These are phyloP conservation scores for Lachancea quebecensis DNA, from an alignment of 805 yeast species.

Conservation along the genomic window DNA sequence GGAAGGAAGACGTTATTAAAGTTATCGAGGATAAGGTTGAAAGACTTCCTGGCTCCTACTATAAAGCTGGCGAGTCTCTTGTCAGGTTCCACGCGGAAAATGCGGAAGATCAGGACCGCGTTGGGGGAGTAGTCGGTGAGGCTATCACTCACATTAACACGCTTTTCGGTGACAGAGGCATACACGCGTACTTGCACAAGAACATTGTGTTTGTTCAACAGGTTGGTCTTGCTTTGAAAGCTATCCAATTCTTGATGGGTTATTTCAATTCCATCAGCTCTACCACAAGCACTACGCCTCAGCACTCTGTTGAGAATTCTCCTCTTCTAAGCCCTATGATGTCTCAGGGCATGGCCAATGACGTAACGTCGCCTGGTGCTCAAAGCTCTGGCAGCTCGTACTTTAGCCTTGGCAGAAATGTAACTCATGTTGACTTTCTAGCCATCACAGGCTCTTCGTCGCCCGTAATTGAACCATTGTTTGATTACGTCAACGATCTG, in stretches of 20 bases:
- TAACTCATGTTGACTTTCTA: constrained; percentile 35
- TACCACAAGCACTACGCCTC: constrained; percentile 23
- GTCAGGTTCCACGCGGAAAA: constrained; percentile 69
- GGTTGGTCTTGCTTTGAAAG: constrained; percentile 47
- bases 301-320: constrained; percentile 7
- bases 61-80: constrained; percentile 68
- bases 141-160: constrained; percentile 80
- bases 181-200: constrained; percentile 73
- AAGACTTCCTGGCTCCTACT: constrained; percentile 71
- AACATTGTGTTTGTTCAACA: constrained; percentile 69
- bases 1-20: constrained; percentile 31
- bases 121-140: constrained; percentile 69
- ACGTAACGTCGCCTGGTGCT: constrained; percentile 6
- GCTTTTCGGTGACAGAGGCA: constrained; percentile 49
- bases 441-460: constrained; percentile 61
- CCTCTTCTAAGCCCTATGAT: constrained; percentile 9
- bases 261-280: constrained; percentile 29
- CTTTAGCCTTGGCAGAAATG: constrained; percentile 4
- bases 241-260: constrained; percentile 47
- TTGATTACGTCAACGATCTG: constrained; percentile 45
- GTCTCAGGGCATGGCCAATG: constrained; percentile 3
- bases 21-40: constrained; percentile 43
- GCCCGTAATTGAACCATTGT: constrained; percentile 62
- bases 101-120: constrained; percentile 57
- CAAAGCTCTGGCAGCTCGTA: constrained; percentile 9